Evolutionary conservation across 148 eudicot species (phyloP).

Genomic region (Chenopodium suecicum): DNA sequence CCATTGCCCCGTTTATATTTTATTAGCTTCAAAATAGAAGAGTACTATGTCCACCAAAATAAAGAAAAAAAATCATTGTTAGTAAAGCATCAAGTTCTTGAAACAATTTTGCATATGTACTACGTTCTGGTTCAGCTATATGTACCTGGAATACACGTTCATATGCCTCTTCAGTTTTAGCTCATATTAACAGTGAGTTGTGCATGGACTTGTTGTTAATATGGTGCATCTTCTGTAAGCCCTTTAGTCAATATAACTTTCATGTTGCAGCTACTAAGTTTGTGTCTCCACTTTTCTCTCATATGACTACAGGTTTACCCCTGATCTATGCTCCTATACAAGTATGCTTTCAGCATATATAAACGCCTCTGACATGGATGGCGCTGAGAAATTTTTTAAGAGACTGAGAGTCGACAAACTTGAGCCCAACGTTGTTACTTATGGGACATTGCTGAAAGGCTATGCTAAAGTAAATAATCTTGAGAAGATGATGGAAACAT

Average conservation of each 20-base stretch:
- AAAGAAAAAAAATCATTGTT: no score
- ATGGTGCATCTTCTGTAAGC: neutral
- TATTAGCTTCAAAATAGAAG: no score
- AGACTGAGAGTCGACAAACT: conserved; percentile 69
- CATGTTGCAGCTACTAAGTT: neutral
- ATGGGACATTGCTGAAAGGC: conserved; percentile 81
- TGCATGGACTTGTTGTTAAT: neutral
- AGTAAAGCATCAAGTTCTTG: conserved; percentile 1
- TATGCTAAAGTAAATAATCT: conserved; percentile 69
- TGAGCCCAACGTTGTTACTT: conserved; percentile 67
- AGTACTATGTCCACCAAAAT: no score
- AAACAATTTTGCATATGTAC: neutral
- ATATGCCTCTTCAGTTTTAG: neutral
- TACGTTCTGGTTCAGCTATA: neutral
- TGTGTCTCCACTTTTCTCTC: neutral
- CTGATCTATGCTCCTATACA: conserved; percentile 88
- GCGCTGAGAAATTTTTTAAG: conserved; percentile 85
- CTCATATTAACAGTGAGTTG: neutral
- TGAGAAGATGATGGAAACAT: conserved; percentile 79
- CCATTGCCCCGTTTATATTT: neutral
- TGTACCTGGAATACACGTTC: neutral
- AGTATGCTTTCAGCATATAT: conserved; percentile 85
- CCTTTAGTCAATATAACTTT: neutral
- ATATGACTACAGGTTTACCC: conserved; percentile 60
- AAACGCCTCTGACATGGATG: conserved; percentile 93